A percentile compares a stretch with the other conserved stretches of the same genome.
These are phyloP conservation scores for Straminergon stramineum DNA, from an alignment of 225 moss, liverwort and hornwort species.

Conservation along the genomic window DNA sequence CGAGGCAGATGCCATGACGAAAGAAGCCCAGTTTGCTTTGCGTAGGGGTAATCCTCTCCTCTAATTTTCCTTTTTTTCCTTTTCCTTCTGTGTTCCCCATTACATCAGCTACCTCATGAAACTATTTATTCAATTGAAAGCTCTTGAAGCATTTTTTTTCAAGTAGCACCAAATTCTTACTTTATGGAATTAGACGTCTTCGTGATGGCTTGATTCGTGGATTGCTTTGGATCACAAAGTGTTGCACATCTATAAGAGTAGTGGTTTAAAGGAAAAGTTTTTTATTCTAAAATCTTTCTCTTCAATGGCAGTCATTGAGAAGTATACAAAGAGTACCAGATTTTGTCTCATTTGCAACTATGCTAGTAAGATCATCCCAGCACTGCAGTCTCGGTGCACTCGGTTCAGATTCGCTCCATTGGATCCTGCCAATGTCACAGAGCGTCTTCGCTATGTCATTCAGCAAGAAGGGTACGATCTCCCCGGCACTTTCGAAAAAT, in stretches of 20 bases:
- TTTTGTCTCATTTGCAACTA: constrained; percentile 99
- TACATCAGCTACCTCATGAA: background rate
- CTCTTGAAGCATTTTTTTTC: background rate
- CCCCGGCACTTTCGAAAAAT: background rate
- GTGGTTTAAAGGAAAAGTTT: background rate
- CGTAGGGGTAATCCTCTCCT: constrained; percentile 52
- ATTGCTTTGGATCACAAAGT: background rate
- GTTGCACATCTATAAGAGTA: background rate
- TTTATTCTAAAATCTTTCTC: background rate
- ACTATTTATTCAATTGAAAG: background rate
- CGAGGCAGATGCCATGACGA: constrained; percentile 99
- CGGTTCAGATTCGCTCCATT: constrained; percentile 94
- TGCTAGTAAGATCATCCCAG: constrained; percentile 98
- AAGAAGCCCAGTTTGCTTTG: constrained; percentile 96
- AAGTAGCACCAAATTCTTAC: background rate
- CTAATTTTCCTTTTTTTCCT: background rate
- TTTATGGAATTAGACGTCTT: background rate
- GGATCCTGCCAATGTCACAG: constrained; percentile 65
- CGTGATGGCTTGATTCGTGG: background rate
- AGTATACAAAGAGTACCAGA: constrained; percentile 89
- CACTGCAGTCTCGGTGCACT: constrained; percentile 93
- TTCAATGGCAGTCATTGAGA: constrained; percentile 84
- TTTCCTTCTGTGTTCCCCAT: background rate
- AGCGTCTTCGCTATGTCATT: constrained; percentile 73
- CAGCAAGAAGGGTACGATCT: constrained; percentile 74